Percentiles rank a stretch among this genome's conserved stretches.
Conservation (phyloP, 192 early-diverging fungal species). For the Coemansia sp. region DNA sequence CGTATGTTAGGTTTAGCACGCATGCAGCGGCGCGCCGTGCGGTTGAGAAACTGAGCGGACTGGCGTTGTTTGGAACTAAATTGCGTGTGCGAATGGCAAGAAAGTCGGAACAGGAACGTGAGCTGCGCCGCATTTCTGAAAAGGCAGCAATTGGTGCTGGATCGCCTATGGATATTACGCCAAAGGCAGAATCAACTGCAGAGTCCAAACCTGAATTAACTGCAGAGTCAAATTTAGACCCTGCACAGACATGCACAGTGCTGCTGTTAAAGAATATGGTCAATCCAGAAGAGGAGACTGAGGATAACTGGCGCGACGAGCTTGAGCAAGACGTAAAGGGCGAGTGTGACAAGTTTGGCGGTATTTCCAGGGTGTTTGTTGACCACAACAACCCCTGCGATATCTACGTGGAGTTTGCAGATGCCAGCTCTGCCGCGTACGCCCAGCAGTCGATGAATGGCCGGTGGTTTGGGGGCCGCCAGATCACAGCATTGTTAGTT, state of each 20-base stretch:
- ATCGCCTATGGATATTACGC: constrained; percentile 5
- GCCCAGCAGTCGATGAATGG: constrained; percentile 75
- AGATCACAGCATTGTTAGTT: constrained; percentile 31
- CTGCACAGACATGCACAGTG: not conserved
- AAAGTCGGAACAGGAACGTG: constrained; percentile 27
- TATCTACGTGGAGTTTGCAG: constrained; percentile 82
- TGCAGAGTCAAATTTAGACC: not conserved
- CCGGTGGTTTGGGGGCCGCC: constrained; percentile 88
- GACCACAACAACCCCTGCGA: constrained; percentile 67
- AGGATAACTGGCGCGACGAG: constrained; percentile 78
- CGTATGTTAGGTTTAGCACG: constrained; percentile 58
- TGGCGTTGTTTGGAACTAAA: constrained; percentile 66
- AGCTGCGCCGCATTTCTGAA: constrained; percentile 14
- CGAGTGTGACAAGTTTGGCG: constrained; percentile 80
- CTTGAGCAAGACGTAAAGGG: constrained; percentile 79
- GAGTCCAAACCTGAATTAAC: not conserved
- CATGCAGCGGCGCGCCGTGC: constrained; percentile 74
- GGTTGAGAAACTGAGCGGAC: constrained; percentile 77
- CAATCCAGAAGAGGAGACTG: constrained; percentile 64
- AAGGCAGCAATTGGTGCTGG: not conserved
- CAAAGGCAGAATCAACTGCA: not conserved
- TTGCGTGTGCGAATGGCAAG: constrained; percentile 40
- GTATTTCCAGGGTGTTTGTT: constrained; percentile 70
- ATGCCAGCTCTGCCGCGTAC: constrained; percentile 58
- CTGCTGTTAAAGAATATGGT: constrained; percentile 33